Percentiles rank a stretch among this genome's conserved stretches.
phyloP scores from a whole-genome alignment of 106 monocot species.

The Amphibolis antarctica region DNA sequence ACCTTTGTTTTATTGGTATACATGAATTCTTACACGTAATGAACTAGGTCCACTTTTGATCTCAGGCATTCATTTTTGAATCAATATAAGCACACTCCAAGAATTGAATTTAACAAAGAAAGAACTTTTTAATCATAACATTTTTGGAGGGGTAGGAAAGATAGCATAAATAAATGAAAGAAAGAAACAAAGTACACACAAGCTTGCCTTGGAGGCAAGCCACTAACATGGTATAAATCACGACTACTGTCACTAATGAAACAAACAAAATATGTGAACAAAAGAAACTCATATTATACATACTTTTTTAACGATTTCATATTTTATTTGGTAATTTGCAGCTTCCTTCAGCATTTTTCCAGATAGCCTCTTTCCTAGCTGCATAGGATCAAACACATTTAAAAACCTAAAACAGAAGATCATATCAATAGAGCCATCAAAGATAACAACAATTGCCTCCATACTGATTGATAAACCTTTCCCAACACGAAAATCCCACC shows the following conservation, averaged over 20 bases:
- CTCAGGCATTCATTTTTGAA: no score
- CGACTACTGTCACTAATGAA: background rate
- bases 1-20: no score
- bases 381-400: conserved; percentile 8
- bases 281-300: conserved; percentile 1
- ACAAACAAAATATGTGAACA: background rate
- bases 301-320: conserved; percentile 82
- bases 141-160: no score
- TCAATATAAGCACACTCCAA: no score
- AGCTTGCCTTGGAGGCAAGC: no score
- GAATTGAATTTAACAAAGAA: no score
- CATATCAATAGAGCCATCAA: background rate
- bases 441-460: background rate
- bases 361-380: conserved; percentile 73
- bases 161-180: no score
- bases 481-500: conserved; percentile 63
- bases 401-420: background rate
- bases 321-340: conserved; percentile 83
- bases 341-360: conserved; percentile 83
- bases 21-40: no score
- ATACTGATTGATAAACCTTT: conserved; percentile 69
- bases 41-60: no score
- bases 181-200: no score
- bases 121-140: no score
- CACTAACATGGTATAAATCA: no score